phyloP scores from a whole-genome alignment of 495 filamentous ascomycete species.

The Bacidia rubella region DNA sequence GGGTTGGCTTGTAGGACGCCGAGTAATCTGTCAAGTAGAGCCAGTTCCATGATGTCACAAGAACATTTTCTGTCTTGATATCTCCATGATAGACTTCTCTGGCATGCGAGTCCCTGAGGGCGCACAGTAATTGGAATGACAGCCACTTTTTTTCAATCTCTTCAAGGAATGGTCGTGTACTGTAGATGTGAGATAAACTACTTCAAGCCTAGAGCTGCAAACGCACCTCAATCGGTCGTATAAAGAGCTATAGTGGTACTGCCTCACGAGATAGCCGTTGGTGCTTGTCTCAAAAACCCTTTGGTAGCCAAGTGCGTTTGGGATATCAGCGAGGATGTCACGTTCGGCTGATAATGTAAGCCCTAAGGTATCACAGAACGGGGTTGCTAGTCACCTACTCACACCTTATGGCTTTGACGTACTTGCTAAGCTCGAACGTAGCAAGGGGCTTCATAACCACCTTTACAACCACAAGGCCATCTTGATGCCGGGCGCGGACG shows the following conservation, averaged over 20 bases:
- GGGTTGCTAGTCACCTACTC: slow-evolving; percentile 23
- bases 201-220: not conserved
- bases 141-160: slow-evolving; percentile 99
- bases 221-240: slow-evolving; percentile 81
- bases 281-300: slow-evolving; percentile 78
- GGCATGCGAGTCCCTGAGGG: slow-evolving; percentile 80
- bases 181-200: slow-evolving; percentile 1
- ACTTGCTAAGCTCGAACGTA: slow-evolving; percentile 60
- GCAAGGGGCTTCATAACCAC: slow-evolving; percentile 83
- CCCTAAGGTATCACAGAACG: slow-evolving; percentile 9
- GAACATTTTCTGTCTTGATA: slow-evolving; percentile 92
- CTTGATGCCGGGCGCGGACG: slow-evolving; percentile 74
- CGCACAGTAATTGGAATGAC: slow-evolving; percentile 89
- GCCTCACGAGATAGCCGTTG: slow-evolving; percentile 88
- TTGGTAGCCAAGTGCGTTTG: slow-evolving; percentile 85
- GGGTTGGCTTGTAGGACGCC: slow-evolving; percentile 86
- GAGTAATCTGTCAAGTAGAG: slow-evolving; percentile 95
- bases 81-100: slow-evolving; percentile 92
- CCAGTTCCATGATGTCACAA: slow-evolving; percentile 99
- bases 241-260: slow-evolving; percentile 89
- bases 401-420: slow-evolving; percentile 64
- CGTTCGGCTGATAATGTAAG: slow-evolving; percentile 53
- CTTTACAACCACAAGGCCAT: slow-evolving; percentile 87
- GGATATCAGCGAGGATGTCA: slow-evolving; percentile 61
- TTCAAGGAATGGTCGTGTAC: slow-evolving; percentile 92